Evolutionary conservation across 805 yeast genomes (phyloP).

Genomic region (Nakazawaea wyomingensis): DNA sequence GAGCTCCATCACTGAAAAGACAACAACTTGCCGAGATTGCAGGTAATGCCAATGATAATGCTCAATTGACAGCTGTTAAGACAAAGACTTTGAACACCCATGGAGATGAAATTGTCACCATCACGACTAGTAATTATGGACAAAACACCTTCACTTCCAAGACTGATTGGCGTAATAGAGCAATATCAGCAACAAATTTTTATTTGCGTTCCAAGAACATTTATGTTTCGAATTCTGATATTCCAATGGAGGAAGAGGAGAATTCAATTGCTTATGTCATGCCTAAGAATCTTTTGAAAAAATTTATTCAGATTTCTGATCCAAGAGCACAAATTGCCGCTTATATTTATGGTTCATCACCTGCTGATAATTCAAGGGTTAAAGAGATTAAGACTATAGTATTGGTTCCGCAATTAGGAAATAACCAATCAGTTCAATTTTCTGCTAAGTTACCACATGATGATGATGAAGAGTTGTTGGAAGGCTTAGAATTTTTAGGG

Average conservation of each 20-base stretch:
- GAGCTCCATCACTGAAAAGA: conserved; percentile 82
- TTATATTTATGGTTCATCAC: conserved; percentile 72
- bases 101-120: conserved; percentile 94
- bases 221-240: conserved; percentile 50
- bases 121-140: conserved; percentile 85
- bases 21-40: conserved; percentile 81
- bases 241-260: conserved; percentile 47
- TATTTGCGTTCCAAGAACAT: conserved; percentile 71
- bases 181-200: conserved; percentile 70
- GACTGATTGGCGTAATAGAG: conserved; percentile 88
- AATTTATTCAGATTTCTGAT: conserved; percentile 77
- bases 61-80: conserved; percentile 68
- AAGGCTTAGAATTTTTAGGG: conserved; percentile 76
- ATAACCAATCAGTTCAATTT: conserved; percentile 56
- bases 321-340: conserved; percentile 80
- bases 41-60: conserved; percentile 36
- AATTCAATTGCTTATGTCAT: conserved; percentile 59
- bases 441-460: conserved; percentile 39
- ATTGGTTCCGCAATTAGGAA: conserved; percentile 86
- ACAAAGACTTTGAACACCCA: conserved; percentile 85
- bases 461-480: conserved; percentile 30
- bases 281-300: conserved; percentile 76
- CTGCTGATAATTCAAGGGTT: conserved; percentile 62
- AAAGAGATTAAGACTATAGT: conserved; percentile 76
- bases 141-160: conserved; percentile 77